Evolutionary conservation across 2,329 filamentous ascomycete species (phyloP).

Genomic region (Cercospora sp.): DNA sequence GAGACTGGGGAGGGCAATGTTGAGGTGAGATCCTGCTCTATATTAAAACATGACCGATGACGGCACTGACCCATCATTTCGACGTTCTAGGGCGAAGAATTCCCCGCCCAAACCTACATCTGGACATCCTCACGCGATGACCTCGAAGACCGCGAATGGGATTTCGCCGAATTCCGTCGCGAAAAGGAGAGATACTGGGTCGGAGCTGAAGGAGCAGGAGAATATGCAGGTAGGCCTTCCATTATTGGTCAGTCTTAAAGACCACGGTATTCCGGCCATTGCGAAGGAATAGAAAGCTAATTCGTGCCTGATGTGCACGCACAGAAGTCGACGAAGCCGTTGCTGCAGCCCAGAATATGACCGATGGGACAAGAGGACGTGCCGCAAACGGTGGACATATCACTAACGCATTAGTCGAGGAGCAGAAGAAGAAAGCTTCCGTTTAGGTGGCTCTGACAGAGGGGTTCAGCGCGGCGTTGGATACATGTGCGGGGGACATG

Average conservation of each 20-base stretch:
- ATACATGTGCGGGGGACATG: neutral
- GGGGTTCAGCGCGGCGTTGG: neutral
- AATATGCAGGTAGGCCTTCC: slow-evolving; percentile 46
- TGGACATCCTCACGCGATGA: slow-evolving; percentile 48
- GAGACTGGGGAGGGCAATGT: slow-evolving; percentile 35
- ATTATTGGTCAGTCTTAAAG: slow-evolving; percentile 32
- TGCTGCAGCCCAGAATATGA: slow-evolving; percentile 31
- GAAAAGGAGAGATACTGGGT: slow-evolving; percentile 70
- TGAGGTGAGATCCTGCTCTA: slow-evolving; percentile 27
- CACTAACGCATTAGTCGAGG: slow-evolving; percentile 37
- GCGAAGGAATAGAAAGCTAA: slow-evolving; percentile 11
- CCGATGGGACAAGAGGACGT: slow-evolving; percentile 50
- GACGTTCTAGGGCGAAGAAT: slow-evolving; percentile 37
- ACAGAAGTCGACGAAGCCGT: slow-evolving; percentile 51
- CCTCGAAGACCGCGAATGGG: slow-evolving; percentile 79
- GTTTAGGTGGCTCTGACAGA: neutral
- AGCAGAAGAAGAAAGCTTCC: slow-evolving; percentile 3
- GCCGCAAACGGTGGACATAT: slow-evolving; percentile 45
- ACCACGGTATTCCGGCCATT: neutral
- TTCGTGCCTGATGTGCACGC: neutral
- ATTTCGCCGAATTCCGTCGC: slow-evolving; percentile 77
- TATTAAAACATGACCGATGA: no score
- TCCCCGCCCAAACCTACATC: slow-evolving; percentile 54
- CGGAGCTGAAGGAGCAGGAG: slow-evolving; percentile 50
- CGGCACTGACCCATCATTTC: no score